A percentile compares a stretch with the other conserved stretches of the same genome.
Conservation (phyloP, 257 asterid species). For the Ilex asprella region DNA sequence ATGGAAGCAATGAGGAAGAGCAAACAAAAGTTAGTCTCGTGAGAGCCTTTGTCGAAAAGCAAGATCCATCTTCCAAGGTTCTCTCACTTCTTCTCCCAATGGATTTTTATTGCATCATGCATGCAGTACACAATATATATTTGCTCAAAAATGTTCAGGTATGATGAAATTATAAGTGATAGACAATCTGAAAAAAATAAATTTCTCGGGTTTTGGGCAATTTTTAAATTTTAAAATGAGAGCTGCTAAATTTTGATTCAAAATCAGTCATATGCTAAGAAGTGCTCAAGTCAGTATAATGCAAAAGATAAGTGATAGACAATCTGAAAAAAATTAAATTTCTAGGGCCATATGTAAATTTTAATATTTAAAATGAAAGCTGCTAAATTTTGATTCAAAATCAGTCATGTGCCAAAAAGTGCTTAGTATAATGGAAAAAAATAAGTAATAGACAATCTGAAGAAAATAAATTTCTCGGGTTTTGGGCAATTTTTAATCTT, state of each 20-base stretch:
- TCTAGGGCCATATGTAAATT: too few species aligned
- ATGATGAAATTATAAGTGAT: background rate
- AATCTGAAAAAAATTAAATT: too few species aligned
- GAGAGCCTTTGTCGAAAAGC: constrained; percentile 42
- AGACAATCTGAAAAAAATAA: background rate
- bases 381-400: too few species aligned
- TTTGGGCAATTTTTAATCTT: background rate
- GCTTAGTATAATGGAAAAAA: too few species aligned
- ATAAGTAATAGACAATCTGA: too few species aligned
- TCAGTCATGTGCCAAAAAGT: too few species aligned
- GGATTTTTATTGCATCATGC: background rate
- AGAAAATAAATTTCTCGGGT: background rate
- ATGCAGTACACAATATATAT: background rate
- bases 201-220: background rate
- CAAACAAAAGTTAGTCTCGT: constrained; percentile 30
- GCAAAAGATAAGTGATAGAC: too few species aligned
- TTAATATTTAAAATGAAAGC: too few species aligned
- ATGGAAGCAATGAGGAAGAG: constrained; percentile 24
- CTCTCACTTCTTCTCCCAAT: background rate
- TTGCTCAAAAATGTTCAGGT: background rate
- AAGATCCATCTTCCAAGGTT: constrained; percentile 65
- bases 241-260: background rate
- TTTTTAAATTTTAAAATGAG: background rate
- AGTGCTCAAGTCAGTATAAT: too few species aligned
- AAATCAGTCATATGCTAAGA: background rate